Evolutionary conservation across 768 basidiomycete species (phyloP).

Genomic region (Russula emetica): DNA sequence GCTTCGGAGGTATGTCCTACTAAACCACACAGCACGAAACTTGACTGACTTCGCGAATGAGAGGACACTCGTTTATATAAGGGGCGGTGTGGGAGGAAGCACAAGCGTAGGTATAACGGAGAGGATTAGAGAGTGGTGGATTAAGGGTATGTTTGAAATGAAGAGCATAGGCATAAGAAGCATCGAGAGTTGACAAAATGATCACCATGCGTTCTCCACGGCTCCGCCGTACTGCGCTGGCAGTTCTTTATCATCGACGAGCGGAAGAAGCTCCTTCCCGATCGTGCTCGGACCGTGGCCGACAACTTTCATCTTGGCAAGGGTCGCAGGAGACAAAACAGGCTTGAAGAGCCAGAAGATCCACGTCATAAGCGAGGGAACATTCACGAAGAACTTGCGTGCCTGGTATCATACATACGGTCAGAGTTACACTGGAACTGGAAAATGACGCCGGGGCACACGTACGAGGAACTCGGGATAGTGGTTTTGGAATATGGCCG

Average conservation of each 20-base stretch:
- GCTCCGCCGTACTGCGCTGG: constrained; percentile 70
- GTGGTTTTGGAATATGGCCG: constrained; percentile 67
- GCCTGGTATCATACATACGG: constrained; percentile 38
- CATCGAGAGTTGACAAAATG: background rate
- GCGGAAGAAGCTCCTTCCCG: constrained; percentile 52
- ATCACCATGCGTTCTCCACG: constrained; percentile 47
- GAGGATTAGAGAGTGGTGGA: background rate
- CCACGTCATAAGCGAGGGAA: constrained; percentile 72
- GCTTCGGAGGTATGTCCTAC: background rate
- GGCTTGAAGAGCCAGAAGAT: constrained; percentile 83
- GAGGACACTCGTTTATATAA: background rate
- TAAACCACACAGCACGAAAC: background rate
- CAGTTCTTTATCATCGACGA: constrained; percentile 54
- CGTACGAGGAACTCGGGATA: constrained; percentile 76
- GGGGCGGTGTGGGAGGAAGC: background rate
- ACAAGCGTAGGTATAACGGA: background rate
- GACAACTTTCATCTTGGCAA: constrained; percentile 77
- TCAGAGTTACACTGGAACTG: background rate
- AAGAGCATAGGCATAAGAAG: background rate
- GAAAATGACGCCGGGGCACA: background rate
- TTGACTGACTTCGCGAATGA: background rate
- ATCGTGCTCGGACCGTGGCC: constrained; percentile 59
- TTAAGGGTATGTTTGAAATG: background rate
- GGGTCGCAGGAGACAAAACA: constrained; percentile 63
- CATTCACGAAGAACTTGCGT: constrained; percentile 78